Evolutionary conservation across 116 monocot species (phyloP).

Genomic region (Posidonia oceanica): DNA sequence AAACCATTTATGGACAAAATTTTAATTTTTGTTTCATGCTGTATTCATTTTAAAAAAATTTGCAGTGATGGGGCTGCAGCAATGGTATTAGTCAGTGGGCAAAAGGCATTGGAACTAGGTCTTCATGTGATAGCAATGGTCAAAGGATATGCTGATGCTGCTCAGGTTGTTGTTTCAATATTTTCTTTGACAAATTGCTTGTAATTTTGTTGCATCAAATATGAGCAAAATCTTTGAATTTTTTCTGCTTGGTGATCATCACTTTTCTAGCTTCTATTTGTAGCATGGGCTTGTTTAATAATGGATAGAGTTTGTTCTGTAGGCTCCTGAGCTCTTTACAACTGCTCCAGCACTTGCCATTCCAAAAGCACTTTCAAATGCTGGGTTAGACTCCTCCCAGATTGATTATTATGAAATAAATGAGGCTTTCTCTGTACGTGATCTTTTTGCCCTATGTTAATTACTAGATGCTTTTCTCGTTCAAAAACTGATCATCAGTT

Average conservation of each 20-base stretch:
- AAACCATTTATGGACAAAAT: too few relatives aligned
- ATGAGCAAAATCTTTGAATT: too few relatives aligned
- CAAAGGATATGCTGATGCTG: conserved; percentile 86
- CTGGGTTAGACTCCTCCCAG: conserved; percentile 66
- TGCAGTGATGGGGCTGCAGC: conserved; percentile 95
- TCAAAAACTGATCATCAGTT: not conserved
- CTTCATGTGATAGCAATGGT: conserved; percentile 83
- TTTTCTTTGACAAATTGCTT: not conserved
- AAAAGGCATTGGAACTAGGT: conserved; percentile 71
- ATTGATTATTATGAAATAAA: conserved; percentile 98
- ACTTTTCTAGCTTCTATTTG: not conserved
- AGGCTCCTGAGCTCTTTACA: conserved; percentile 94
- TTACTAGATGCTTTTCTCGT: not conserved
- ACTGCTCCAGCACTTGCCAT: conserved; percentile 85
- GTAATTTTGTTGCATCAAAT: too few relatives aligned
- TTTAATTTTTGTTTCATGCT: too few relatives aligned
- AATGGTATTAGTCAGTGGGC: conserved; percentile 80
- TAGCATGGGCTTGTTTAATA: not conserved
- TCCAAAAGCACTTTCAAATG: conserved; percentile 83
- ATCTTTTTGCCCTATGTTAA: not conserved
- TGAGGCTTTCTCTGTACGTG: conserved; percentile 87
- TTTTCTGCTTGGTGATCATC: not conserved
- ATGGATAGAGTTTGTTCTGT: conserved; percentile 2
- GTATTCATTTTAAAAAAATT: not conserved
- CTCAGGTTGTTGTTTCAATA: conserved; percentile 32